Percentiles rank a stretch among this genome's conserved stretches.
Evolutionary conservation across 2,329 filamentous ascomycete genomes (phyloP).

Genomic region (Trichoderma semiorbis): DNA sequence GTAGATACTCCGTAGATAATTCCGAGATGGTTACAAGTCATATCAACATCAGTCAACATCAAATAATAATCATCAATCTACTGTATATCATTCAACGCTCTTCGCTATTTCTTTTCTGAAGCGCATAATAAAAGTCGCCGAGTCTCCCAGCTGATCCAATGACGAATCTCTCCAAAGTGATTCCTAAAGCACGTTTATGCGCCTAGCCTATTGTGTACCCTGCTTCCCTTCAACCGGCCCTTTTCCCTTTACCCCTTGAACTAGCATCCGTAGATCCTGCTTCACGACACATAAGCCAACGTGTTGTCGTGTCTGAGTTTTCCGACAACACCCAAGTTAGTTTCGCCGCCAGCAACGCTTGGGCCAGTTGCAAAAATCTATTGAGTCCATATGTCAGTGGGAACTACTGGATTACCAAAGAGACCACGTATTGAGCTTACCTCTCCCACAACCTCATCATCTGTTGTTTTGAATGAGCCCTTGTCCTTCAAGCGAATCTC

Average conservation of each 20-base stretch:
- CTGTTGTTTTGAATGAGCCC: conserved; percentile 57
- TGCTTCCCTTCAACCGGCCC: neutral
- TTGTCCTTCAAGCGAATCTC: conserved; percentile 73
- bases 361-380: conserved; percentile 71
- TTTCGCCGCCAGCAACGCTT: conserved; percentile 66
- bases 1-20: neutral
- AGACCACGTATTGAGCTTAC: conserved; percentile 41
- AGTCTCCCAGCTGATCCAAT: neutral
- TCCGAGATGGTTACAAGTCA: neutral
- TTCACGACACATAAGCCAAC: conserved; percentile 48
- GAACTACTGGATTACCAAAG: neutral
- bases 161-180: neutral
- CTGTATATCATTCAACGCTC: neutral
- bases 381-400: neutral
- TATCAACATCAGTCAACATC: neutral
- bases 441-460: conserved; percentile 60
- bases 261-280: neutral
- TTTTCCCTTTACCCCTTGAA: neutral
- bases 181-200: neutral
- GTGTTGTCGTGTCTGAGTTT: conserved; percentile 71
- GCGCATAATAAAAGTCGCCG: neutral
- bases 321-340: conserved; percentile 60
- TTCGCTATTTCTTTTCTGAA: neutral
- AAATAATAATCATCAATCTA: neutral
- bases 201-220: neutral